These are phyloP conservation scores for Globisporangium barbulae DNA, from an alignment of 352 stramenopile genomes.

Conservation along the genomic window DNA sequence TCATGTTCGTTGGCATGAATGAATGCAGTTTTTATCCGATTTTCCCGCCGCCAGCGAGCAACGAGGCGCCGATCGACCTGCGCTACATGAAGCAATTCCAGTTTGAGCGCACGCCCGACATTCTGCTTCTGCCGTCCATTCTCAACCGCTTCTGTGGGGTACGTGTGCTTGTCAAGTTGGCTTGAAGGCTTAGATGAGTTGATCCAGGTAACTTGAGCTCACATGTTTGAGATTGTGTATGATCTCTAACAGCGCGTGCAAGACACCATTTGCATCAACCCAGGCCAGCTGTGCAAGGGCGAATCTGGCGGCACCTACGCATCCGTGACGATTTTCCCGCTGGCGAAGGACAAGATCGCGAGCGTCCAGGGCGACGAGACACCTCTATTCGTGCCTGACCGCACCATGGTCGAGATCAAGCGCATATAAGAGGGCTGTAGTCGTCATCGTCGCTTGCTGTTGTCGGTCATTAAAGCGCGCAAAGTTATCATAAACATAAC, in stretches of 20 bases:
- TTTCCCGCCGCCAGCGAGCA: conserved; percentile 62
- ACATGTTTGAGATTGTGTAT: conserved; percentile 11
- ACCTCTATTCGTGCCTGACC: conserved; percentile 77
- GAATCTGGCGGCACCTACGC: conserved; percentile 94
- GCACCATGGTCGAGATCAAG: conserved; percentile 91
- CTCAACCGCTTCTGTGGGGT: conserved; percentile 89
- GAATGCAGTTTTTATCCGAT: conserved; percentile 66
- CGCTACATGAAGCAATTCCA: conserved; percentile 89
- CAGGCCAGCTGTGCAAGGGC: conserved; percentile 92
- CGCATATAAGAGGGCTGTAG: conserved; percentile 52
- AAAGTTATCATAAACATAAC: not conserved
- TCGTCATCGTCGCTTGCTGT: not conserved
- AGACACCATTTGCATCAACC: conserved; percentile 94
- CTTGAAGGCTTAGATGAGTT: not conserved
- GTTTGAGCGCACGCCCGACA: conserved; percentile 91
- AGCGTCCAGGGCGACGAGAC: conserved; percentile 40
- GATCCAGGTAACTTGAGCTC: not conserved
- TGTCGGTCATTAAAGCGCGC: not conserved
- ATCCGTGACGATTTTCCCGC: conserved; percentile 88
- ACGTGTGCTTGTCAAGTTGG: conserved; percentile 19
- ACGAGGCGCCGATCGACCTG: conserved; percentile 88
- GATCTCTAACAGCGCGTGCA: conserved; percentile 66
- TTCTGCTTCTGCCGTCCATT: conserved; percentile 94
- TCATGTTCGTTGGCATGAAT: not conserved
- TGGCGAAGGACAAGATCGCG: conserved; percentile 77